Evolutionary conservation across 768 basidiomycete species (phyloP).

Genomic region (Xerocomellus intermedius): DNA sequence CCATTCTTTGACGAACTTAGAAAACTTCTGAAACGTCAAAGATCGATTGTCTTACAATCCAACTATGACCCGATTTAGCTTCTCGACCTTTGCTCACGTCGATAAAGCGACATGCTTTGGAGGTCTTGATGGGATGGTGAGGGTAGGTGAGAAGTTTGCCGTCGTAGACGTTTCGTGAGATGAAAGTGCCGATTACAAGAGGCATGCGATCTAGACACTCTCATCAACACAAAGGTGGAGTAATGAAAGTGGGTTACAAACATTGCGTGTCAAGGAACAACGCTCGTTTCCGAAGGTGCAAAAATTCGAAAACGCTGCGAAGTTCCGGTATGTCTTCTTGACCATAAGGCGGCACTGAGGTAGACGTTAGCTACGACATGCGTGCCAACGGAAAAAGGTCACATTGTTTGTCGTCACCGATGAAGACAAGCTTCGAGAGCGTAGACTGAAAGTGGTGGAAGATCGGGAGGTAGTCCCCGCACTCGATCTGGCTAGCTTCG

Average conservation of each 20-base stretch:
- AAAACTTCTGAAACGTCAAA: neutral
- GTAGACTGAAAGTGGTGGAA: conserved; percentile 26
- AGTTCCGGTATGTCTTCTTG: conserved; percentile 65
- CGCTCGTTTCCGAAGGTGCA: conserved; percentile 49
- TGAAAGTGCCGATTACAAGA: conserved; percentile 65
- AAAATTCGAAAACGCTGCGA: no score
- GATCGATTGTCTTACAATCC: conserved; percentile 25
- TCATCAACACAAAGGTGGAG: neutral
- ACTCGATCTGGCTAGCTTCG: conserved; percentile 48
- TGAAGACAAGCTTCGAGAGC: conserved; percentile 37
- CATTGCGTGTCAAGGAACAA: conserved; percentile 73
- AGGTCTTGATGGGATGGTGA: conserved; percentile 42
- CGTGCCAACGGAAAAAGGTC: neutral
- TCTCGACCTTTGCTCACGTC: conserved; percentile 38
- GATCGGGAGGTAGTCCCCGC: conserved; percentile 40
- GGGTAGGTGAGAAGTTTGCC: conserved; percentile 56
- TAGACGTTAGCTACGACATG: neutral
- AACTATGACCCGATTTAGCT: conserved; percentile 32
- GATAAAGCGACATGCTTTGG: conserved; percentile 38
- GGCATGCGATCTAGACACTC: conserved; percentile 75
- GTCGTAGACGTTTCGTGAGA: conserved; percentile 65
- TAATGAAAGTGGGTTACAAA: conserved; percentile 32
- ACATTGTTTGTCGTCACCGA: conserved; percentile 42
- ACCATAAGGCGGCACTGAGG: conserved; percentile 73
- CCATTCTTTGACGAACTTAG: conserved; percentile 43